These are phyloP conservation scores for Lagenidium giganteum DNA, from an alignment of 352 stramenopile genomes.

Conservation along the genomic window DNA sequence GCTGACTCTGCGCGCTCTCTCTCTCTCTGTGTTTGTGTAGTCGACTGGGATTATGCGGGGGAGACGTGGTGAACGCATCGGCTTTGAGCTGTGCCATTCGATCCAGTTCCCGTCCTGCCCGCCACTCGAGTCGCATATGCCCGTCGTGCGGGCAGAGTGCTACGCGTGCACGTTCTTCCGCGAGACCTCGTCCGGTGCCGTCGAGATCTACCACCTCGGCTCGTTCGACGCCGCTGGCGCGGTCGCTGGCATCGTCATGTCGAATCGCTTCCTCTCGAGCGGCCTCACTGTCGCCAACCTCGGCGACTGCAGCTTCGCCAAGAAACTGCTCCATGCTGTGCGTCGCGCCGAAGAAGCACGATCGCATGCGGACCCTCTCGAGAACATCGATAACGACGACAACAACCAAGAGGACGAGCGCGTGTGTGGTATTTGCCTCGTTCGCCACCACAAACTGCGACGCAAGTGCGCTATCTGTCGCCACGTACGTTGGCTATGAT, in stretches of 20 bases:
- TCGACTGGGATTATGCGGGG: constrained; percentile 41
- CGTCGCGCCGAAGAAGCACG: constrained; percentile 13
- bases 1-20: constrained; percentile 29
- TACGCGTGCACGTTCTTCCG: constrained; percentile 67
- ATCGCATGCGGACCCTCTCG: constrained; percentile 21
- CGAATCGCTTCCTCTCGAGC: constrained; percentile 36
- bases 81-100: constrained; percentile 60
- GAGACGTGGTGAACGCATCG: constrained; percentile 37
- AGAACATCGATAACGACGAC: too few species aligned
- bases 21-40: constrained; percentile 58
- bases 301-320: constrained; percentile 39
- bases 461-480: constrained; percentile 44
- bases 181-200: constrained; percentile 38
- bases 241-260: constrained; percentile 35
- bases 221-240: constrained; percentile 48
- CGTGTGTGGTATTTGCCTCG: constrained; percentile 53
- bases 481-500: constrained; percentile 22
- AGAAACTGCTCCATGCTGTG: constrained; percentile 54
- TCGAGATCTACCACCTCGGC: constrained; percentile 63
- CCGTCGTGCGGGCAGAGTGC: constrained; percentile 57
- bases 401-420: constrained; percentile 23
- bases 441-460: constrained; percentile 18
- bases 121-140: too few species aligned
- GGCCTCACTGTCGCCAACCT: constrained; percentile 36
- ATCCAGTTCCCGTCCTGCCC: constrained; percentile 53